Evolutionary conservation across 2,329 filamentous ascomycete species (phyloP).

Genomic region (Ophiostoma australiae): DNA sequence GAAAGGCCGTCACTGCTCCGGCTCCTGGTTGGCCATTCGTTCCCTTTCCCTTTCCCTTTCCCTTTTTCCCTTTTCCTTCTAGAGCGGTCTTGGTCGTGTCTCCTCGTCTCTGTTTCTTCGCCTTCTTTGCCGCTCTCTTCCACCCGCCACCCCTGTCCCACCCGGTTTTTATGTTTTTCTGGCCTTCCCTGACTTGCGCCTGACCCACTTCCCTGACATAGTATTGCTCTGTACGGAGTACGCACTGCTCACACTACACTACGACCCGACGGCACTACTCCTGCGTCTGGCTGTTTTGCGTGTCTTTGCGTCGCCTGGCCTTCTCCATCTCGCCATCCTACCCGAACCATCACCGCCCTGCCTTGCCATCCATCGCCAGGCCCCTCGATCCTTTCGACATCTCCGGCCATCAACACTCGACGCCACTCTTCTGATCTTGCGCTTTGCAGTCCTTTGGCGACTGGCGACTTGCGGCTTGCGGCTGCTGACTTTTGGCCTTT

Average conservation of each 20-base stretch:
- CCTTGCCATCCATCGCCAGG: not conserved
- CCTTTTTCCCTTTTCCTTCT: no score
- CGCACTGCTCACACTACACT: not conserved
- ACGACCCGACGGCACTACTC: not conserved
- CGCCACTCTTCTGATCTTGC: not conserved
- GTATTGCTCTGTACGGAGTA: not conserved
- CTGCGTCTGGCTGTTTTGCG: not conserved
- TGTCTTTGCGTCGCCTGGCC: not conserved
- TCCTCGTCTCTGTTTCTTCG: not conserved
- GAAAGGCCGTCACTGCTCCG: not conserved
- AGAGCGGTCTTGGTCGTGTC: not conserved
- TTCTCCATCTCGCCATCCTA: conserved; percentile 14
- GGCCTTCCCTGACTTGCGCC: conserved; percentile 18
- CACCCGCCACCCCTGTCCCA: conserved; percentile 21
- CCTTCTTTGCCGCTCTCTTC: conserved; percentile 2
- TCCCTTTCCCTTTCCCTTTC: not conserved
- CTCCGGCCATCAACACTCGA: not conserved
- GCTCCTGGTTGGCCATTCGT: not conserved
- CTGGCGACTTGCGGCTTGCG: not conserved
- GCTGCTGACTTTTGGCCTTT: not conserved
- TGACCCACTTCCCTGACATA: conserved; percentile 20
- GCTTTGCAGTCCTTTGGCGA: not conserved
- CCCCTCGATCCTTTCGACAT: not conserved
- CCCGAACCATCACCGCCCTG: conserved; percentile 16
- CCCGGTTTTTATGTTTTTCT: conserved; percentile 17